Conservation (phyloP, 2,329 filamentous ascomycete species). For the Calonectria leucothoes region DNA sequence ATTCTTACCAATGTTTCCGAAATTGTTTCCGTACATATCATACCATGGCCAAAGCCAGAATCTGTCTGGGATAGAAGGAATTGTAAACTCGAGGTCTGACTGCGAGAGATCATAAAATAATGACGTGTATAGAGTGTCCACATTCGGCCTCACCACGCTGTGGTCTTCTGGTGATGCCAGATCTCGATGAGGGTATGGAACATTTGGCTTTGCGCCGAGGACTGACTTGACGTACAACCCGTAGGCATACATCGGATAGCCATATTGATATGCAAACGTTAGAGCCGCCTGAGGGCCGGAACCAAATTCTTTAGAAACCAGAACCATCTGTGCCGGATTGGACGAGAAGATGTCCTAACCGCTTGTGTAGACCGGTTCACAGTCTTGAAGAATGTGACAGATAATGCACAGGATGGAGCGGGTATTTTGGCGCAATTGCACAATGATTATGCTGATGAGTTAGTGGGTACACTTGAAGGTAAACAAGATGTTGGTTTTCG, state of each 20-base stretch:
- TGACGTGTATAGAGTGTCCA: neutral
- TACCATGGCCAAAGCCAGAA: neutral
- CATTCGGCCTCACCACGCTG: neutral
- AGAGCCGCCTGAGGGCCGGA: neutral
- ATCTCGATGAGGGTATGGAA: neutral
- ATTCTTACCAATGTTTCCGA: neutral
- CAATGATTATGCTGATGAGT: neutral
- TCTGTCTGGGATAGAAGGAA: neutral
- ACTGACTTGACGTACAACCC: neutral
- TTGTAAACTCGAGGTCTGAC: neutral
- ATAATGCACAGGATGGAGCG: neutral
- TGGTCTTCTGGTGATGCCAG: neutral
- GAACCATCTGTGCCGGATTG: neutral
- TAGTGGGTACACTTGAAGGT: neutral
- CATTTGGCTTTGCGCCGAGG: neutral
- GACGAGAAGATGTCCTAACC: accelerated
- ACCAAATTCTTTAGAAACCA: neutral
- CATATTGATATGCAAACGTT: neutral
- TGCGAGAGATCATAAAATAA: neutral
- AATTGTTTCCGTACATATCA: neutral
- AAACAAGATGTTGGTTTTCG: neutral
- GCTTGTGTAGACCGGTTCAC: neutral
- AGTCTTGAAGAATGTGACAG: neutral
- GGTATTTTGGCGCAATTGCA: neutral
- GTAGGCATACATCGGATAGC: neutral